phyloP scores from a whole-genome alignment of 2,329 filamentous ascomycete species.

The Daldinia sp. region DNA sequence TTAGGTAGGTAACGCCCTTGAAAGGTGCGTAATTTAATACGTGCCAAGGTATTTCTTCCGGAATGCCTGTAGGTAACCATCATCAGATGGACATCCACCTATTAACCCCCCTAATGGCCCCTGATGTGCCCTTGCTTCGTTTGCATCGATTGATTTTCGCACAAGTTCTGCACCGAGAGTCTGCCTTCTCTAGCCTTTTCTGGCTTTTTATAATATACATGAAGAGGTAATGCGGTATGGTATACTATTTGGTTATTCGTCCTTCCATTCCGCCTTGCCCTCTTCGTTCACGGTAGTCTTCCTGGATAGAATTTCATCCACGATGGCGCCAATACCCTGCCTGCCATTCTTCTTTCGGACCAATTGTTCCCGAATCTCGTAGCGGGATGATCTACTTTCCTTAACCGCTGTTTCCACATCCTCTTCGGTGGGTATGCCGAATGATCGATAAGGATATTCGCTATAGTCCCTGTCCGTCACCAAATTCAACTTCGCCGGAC shows the following conservation, averaged over 20 bases:
- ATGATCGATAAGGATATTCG: conserved; percentile 75
- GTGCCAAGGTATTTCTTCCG: conserved; percentile 2
- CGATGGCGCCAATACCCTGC: conserved; percentile 74
- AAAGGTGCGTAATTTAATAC: conserved; percentile 1
- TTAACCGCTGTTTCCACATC: conserved; percentile 61
- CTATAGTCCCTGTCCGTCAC: conserved; percentile 69
- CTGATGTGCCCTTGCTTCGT: too few relatives aligned
- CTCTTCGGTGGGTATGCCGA: conserved; percentile 77
- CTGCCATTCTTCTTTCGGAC: conserved; percentile 67
- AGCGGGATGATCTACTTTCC: conserved; percentile 52
- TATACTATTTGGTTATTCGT: conserved; percentile 26
- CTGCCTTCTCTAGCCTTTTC: conserved; percentile 12
- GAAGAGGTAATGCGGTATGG: conserved; percentile 1
- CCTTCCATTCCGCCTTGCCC: conserved; percentile 54
- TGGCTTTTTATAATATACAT: conserved; percentile 30
- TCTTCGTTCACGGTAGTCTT: conserved; percentile 61
- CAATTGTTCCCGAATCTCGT: conserved; percentile 71
- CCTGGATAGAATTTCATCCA: conserved; percentile 71
- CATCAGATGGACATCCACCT: background rate
- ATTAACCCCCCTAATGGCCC: too few relatives aligned
- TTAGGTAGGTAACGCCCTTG: background rate
- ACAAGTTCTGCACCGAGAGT: conserved; percentile 7
- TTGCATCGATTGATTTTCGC: conserved; percentile 1
- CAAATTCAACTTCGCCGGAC: conserved; percentile 62
- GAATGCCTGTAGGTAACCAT: background rate